Conservation (phyloP, 306 rosid genomes). For the Heteromeles arbutifolia region DNA sequence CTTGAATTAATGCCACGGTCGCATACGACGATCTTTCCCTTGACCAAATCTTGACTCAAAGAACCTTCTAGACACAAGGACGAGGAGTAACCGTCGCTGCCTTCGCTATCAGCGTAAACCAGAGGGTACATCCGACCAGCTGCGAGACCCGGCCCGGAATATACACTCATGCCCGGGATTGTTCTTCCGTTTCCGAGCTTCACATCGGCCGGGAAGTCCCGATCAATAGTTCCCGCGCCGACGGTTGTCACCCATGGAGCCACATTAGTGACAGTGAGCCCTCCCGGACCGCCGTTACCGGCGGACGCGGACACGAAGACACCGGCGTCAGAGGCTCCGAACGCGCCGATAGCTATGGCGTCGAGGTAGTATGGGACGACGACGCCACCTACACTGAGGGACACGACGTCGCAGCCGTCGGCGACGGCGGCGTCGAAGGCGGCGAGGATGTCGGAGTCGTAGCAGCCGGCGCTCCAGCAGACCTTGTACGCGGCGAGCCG, state of each 20-base stretch:
- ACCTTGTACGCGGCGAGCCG: slow-evolving; percentile 74
- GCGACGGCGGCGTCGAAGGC: slow-evolving; percentile 80
- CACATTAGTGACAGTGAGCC: slow-evolving; percentile 67
- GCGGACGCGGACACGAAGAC: slow-evolving; percentile 81
- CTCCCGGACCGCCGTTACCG: slow-evolving; percentile 90
- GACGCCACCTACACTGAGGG: slow-evolving; percentile 86
- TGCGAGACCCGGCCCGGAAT: slow-evolving; percentile 66
- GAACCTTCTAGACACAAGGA: slow-evolving; percentile 82
- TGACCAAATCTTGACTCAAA: slow-evolving; percentile 46
- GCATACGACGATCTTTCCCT: slow-evolving; percentile 70
- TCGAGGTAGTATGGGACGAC: slow-evolving; percentile 85
- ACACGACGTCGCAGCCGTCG: slow-evolving; percentile 68
- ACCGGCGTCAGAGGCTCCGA: slow-evolving; percentile 49
- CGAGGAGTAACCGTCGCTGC: slow-evolving; percentile 74
- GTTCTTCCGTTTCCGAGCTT: slow-evolving; percentile 64
- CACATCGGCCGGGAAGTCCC: slow-evolving; percentile 82
- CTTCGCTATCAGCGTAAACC: slow-evolving; percentile 57
- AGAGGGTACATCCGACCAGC: slow-evolving; percentile 68
- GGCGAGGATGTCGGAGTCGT: slow-evolving; percentile 75
- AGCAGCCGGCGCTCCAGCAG: slow-evolving; percentile 80
- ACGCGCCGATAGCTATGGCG: slow-evolving; percentile 67
- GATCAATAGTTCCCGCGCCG: slow-evolving; percentile 86
- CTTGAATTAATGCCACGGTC: slow-evolving; percentile 86
- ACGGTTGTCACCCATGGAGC: slow-evolving; percentile 93
- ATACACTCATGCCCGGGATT: slow-evolving; percentile 54